Evolutionary conservation across 1,284 basidiomycete genomes (phyloP), one percentile per base, ranked within the genome.

Genomic region (Ustilago xerochloae): DNA sequence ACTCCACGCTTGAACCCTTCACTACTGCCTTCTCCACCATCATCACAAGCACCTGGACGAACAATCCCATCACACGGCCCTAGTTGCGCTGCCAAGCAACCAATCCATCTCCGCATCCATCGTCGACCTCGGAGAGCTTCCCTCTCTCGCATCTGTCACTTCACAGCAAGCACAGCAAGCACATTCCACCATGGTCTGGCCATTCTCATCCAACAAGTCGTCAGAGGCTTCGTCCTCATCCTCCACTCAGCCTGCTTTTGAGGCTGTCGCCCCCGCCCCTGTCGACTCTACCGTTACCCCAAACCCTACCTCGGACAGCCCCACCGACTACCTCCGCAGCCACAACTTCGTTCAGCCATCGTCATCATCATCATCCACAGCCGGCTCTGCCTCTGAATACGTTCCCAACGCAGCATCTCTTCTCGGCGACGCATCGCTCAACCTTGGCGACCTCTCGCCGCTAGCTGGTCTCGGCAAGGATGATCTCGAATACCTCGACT

Each of bases 381-480:
- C 63, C 6, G 46, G 39, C 51, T 52, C 63, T 29, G 46, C 55
- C 20, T 43, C 59, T 22, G 96, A 87, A 87, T 98, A 66, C 88
- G 92, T 81, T 88, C 98, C 71, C 93, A 98, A 79, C 93, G 98
- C 86, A 92, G 95, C 87, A 93, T 96, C 87, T 90, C 91, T 82
- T 92, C 87, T 86, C 90, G 93, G 64, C 87, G 95, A 78, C 91
- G 92, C 84, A 93, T 94, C 65, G 89, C 92, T 81, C 89, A 88
- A 81, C 92, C 92, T 70, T 92, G 93, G 69, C 89, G 96, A 77
- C 93, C 94, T 79, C 93, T 92, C 81, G 43, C 82, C 82, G 2
- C 58, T 84, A 30, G 82, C 80, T 20, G 73, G 79, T 15, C 65
- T 84, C 16, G 70, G 77, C 33, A 77, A 79, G 53, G 78, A 82